Percentiles rank a stretch among this genome's conserved stretches.
These are phyloP conservation scores for Leishmania mexicana DNA, from an alignment of 208 protist species.

Conservation along the genomic window DNA sequence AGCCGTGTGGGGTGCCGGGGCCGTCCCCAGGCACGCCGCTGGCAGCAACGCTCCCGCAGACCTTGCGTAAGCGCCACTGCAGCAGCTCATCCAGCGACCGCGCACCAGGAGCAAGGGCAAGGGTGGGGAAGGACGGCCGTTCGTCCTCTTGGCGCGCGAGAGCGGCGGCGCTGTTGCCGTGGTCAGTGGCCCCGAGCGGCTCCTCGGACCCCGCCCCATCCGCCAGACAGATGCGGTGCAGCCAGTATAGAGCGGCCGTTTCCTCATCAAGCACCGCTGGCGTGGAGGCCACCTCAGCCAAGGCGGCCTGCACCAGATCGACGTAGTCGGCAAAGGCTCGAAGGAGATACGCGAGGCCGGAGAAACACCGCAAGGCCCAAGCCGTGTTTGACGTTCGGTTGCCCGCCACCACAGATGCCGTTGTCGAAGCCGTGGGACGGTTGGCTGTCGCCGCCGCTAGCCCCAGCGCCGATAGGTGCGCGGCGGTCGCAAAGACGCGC, in stretches of 20 bases:
- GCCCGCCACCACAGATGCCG: not conserved
- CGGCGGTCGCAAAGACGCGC: conserved; percentile 13
- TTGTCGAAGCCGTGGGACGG: not conserved
- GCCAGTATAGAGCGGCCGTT: not conserved
- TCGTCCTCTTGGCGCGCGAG: not conserved
- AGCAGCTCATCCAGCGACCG: conserved; percentile 20
- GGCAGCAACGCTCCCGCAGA: not conserved
- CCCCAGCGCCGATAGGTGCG: conserved; percentile 15
- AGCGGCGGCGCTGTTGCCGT: not conserved
- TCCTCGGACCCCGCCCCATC: not conserved
- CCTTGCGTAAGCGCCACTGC: conserved; percentile 17
- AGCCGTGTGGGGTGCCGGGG: not conserved
- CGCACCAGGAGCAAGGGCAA: not conserved
- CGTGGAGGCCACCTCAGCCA: not conserved
- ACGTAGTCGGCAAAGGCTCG: conserved; percentile 29
- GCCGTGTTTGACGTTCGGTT: conserved; percentile 12
- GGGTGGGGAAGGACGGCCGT: not conserved
- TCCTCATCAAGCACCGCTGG: not conserved
- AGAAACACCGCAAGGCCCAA: conserved; percentile 33
- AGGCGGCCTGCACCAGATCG: conserved; percentile 9
- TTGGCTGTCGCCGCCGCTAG: not conserved
- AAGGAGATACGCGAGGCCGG: conserved; percentile 20
- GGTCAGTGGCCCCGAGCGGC: not conserved
- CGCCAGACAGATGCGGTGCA: not conserved
- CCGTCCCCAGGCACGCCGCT: not conserved